Percentiles rank a stretch among this genome's conserved stretches.
Evolutionary conservation across 2,329 filamentous ascomycete genomes (phyloP).

Genomic region (Tolypocladium sp.): DNA sequence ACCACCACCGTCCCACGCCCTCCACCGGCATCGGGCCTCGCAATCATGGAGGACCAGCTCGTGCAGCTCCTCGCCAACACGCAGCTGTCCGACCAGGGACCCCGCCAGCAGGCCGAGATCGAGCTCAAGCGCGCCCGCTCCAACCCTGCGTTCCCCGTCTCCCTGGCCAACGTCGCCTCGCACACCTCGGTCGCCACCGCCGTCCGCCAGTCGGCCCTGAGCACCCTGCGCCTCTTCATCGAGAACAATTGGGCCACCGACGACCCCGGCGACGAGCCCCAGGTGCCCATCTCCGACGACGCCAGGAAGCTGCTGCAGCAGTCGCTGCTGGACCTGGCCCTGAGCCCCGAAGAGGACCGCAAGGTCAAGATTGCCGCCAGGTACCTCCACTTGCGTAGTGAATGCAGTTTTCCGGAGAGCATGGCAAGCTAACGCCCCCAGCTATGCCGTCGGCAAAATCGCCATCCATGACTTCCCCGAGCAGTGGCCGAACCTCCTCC

Average conservation of each 20-base stretch:
- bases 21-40: background rate
- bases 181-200: constrained; percentile 64
- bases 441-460: constrained; percentile 81
- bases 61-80: constrained; percentile 81
- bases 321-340: constrained; percentile 66
- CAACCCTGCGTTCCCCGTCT: constrained; percentile 65
- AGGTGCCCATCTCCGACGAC: constrained; percentile 60
- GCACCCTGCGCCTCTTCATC: constrained; percentile 74
- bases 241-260: constrained; percentile 74
- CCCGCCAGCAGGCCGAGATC: constrained; percentile 78
- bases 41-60: constrained; percentile 81
- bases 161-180: constrained; percentile 71
- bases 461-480: constrained; percentile 90
- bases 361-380: constrained; percentile 87
- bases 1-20: background rate
- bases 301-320: constrained; percentile 66
- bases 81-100: constrained; percentile 64
- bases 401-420: background rate
- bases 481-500: constrained; percentile 84
- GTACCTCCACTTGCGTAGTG: constrained; percentile 27
- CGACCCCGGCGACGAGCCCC: constrained; percentile 55
- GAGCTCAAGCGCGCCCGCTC: constrained; percentile 65
- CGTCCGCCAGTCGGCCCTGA: constrained; percentile 75
- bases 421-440: constrained; percentile 14
- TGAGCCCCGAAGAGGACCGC: constrained; percentile 64